A percentile compares a stretch with the other conserved stretches of the same genome.
Conservation (phyloP, 2,329 filamentous ascomycete genomes). For the Colletotrichum sidae region DNA sequence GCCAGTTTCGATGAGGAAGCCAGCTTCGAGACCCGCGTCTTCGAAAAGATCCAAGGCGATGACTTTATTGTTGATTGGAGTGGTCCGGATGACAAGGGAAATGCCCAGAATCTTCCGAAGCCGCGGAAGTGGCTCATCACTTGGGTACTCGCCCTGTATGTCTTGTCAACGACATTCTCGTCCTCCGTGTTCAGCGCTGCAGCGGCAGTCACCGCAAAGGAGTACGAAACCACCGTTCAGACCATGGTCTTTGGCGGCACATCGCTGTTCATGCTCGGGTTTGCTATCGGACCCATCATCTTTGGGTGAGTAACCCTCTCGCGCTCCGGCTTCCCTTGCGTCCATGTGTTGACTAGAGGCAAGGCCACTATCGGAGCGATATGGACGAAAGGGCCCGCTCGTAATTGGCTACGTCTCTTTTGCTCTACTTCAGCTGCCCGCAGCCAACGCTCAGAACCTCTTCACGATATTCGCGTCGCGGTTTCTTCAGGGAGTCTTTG, state of each 20-base stretch:
- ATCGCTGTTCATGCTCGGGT: conserved; percentile 58
- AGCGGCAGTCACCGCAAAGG: conserved; percentile 46
- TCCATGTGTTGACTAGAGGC: neutral
- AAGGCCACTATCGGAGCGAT: conserved; percentile 59
- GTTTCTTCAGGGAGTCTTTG: conserved; percentile 59
- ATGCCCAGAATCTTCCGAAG: conserved; percentile 27
- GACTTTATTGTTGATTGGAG: conserved; percentile 20
- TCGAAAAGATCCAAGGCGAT: conserved; percentile 10
- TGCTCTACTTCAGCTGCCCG: conserved; percentile 41
- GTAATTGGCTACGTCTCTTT: conserved; percentile 59
- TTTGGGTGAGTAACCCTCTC: conserved; percentile 42
- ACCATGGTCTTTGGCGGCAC: conserved; percentile 47
- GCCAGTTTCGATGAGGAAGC: neutral
- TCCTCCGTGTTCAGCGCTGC: conserved; percentile 17
- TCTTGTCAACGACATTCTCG: conserved; percentile 18
- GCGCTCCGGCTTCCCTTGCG: neutral
- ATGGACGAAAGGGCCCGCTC: conserved; percentile 48
- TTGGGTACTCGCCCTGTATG: neutral
- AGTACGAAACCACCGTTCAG: conserved; percentile 52
- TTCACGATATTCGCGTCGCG: conserved; percentile 60
- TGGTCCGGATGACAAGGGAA: conserved; percentile 6
- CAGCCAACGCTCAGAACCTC: conserved; percentile 50
- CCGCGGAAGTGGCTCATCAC: conserved; percentile 20
- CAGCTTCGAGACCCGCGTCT: neutral
- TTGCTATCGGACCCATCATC: conserved; percentile 56